Base-by-base conservation (phyloP, 2,329 filamentous ascomycete species). In the Xenoacremonium recifei region DNA sequence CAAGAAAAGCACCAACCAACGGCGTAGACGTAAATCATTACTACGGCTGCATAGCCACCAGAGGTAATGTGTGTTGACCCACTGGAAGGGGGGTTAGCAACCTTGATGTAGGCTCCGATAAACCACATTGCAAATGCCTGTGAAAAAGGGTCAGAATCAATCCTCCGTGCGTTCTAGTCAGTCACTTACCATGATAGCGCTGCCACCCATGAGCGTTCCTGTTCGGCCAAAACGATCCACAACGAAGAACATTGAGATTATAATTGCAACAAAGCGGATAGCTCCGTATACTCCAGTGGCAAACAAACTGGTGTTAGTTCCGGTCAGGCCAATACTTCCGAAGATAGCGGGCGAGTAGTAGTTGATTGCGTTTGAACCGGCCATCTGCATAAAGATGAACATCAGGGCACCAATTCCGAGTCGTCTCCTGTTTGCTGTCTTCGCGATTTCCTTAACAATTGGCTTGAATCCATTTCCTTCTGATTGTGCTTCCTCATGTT, bases 281-380 rank as follows among this genome's bases (percentile, higher is more conserved):
- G 83, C 76, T 11, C 80, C 82, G 48, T 83, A 85, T 40, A 85
- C 76, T 17, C 82, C 82, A 0, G 81, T 85, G 1, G 80, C 81
- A 17, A 85, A 66, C 48, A 85, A 73, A 17, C 70, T 68, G 3
- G 74, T 75, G 55, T 73, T 77, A 4, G 76, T 77, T 4, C 80
- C 79, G 2, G 55, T 68, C 39, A 85, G 70, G 18, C 82, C 82
- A 32, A 86, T 76, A 15, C 73, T 76, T 48, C 71, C 69, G 67
- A 86, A 86, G n/a, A 85, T 76, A 2, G 75, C 80, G 0, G 81
- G 80, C 0, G 70, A 72, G 57, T 80, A 82, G 61, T 84, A 83
- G 64, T 83, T 84, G 60, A 81, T 77, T 4, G 80, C 80, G 53
- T 85, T 85, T 59, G 82, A 82, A 2, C 80, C 79, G 1, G 68